A percentile compares a stretch with the other conserved stretches of the same genome.
Evolutionary conservation across 805 yeast genomes (phyloP).

Genomic region (Wickerhamiella spandovensis): DNA sequence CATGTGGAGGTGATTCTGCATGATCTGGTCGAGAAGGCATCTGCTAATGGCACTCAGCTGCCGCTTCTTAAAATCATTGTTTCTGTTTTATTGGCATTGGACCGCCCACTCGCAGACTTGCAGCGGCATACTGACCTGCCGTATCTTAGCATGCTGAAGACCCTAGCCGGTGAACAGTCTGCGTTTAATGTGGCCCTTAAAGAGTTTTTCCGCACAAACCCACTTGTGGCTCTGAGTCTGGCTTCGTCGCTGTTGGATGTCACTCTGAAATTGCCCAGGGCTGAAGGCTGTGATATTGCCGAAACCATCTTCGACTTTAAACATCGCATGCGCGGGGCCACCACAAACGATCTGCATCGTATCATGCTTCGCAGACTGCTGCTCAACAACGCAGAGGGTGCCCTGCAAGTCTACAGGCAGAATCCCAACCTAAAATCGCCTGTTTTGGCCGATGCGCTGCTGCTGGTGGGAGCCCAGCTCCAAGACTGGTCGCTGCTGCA

Average conservation of each 20-base stretch:
- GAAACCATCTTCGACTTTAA: constrained; percentile 25
- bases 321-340: constrained; percentile 4
- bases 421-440: constrained; percentile 33
- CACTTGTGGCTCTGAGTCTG: background rate
- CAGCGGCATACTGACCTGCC: background rate
- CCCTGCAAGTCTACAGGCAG: constrained; percentile 26
- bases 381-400: constrained; percentile 16
- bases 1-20: constrained; percentile 1
- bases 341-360: constrained; percentile 18
- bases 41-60: background rate
- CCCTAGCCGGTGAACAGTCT: background rate
- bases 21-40: background rate
- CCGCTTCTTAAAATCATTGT: background rate
- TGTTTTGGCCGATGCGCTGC: constrained; percentile 35
- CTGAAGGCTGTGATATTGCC: background rate
- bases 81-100: background rate
- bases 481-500: constrained; percentile 45
- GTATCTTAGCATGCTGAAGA: background rate
- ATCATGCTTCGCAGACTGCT: constrained; percentile 15
- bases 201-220: background rate
- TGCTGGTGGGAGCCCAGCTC: constrained; percentile 33
- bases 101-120: background rate
- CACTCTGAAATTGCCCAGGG: background rate
- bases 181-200: background rate
- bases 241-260: constrained; percentile 1